phyloP scores from a whole-genome alignment of 345 rosid genomes.

The Gossypium herbaceum region DNA sequence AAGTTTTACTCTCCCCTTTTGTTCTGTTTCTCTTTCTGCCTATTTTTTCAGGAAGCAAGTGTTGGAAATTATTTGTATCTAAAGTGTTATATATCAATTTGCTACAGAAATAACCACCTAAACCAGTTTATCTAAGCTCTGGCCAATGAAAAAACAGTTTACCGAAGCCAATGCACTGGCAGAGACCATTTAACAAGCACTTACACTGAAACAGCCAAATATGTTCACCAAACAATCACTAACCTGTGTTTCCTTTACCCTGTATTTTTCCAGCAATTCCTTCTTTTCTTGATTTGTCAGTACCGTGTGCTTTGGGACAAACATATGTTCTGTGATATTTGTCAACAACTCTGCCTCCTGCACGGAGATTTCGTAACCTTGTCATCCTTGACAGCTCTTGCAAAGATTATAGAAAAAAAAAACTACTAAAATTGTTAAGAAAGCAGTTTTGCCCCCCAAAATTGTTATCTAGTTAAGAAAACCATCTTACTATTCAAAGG shows the following conservation, averaged over 20 bases:
- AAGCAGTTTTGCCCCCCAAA: background rate
- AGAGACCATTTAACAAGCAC: background rate
- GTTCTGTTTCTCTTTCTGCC: background rate
- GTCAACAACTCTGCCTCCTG: slow-evolving; percentile 54
- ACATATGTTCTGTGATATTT: slow-evolving; percentile 47
- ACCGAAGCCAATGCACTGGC: background rate
- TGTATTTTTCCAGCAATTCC: slow-evolving; percentile 40
- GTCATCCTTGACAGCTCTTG: background rate
- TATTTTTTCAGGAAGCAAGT: background rate
- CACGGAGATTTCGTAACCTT: background rate
- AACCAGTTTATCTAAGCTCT: background rate
- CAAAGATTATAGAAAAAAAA: background rate
- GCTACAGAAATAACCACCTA: background rate
- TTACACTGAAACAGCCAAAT: background rate
- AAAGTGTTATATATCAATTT: background rate
- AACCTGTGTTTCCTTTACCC: slow-evolving; percentile 54
- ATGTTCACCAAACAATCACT: background rate
- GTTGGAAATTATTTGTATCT: background rate
- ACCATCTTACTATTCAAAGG: background rate
- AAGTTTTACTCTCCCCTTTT: background rate
- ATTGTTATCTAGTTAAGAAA: background rate
- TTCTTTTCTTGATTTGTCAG: slow-evolving; percentile 48
- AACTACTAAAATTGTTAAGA: background rate
- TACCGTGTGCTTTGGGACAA: slow-evolving; percentile 46
- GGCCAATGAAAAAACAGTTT: too few relatives aligned